Evolutionary conservation across 345 rosid species (phyloP).

Genomic region (Raphanus sativus): DNA sequence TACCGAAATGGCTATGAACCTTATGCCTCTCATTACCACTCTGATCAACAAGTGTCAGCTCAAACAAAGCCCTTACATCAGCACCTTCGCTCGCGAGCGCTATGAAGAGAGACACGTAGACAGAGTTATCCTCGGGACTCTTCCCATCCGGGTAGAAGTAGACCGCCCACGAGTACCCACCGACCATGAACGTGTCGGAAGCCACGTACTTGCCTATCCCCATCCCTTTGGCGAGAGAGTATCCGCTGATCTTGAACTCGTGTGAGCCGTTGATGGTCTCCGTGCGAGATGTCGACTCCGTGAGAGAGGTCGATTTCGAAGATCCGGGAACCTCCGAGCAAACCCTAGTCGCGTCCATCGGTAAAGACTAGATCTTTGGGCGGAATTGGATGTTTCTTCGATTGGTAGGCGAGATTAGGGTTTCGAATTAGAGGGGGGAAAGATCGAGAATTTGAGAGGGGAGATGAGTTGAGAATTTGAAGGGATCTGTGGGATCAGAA

Average conservation of each 20-base stretch:
- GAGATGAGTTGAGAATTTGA: neutral
- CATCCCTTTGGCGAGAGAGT: constrained; percentile 68
- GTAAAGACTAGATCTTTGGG: constrained; percentile 23
- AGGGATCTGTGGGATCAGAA: neutral
- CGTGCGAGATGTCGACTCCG: constrained; percentile 58
- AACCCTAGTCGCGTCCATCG: constrained; percentile 63
- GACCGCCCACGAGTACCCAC: constrained; percentile 77
- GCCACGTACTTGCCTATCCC: constrained; percentile 73
- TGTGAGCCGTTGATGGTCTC: constrained; percentile 74
- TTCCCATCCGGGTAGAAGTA: constrained; percentile 84
- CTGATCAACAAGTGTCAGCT: constrained; percentile 71
- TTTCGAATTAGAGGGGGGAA: neutral
- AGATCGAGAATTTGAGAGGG: neutral
- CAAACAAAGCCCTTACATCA: constrained; percentile 74
- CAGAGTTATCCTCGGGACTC: constrained; percentile 65
- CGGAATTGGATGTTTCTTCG: neutral
- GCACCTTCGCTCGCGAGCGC: constrained; percentile 79
- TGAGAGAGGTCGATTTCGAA: constrained; percentile 24
- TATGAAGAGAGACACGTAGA: constrained; percentile 62
- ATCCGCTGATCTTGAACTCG: constrained; percentile 68
- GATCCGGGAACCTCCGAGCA: constrained; percentile 5
- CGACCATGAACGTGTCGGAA: constrained; percentile 60
- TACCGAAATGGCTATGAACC: constrained; percentile 80
- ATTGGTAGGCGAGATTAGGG: constrained; percentile 1
- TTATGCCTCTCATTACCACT: constrained; percentile 67